Base-by-base conservation (phyloP, 2,329 filamentous ascomycete species). In the Penicillium psychrosexuale region DNA sequence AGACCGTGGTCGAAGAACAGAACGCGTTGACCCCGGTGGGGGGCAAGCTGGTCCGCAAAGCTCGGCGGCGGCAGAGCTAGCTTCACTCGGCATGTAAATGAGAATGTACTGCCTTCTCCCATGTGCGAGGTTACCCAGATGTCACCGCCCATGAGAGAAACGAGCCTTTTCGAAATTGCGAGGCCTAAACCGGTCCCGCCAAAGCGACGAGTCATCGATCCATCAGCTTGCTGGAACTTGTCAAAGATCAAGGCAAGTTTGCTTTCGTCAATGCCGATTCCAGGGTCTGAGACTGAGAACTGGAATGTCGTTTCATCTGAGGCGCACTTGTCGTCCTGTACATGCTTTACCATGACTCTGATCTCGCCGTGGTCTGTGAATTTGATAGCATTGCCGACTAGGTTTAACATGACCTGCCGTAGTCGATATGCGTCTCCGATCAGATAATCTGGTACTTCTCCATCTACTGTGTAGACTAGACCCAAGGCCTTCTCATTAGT, bases 201-300 rank as follows among this genome's bases (percentile, higher is more conserved):
- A 71, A 96, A 97, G 69, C 94, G 94, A 65, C 91, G 85, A 2
- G 92, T 96, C 76, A 94, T 97, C 27, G 91, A 96, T 28, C 92
- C 92, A 70, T 97, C 92, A 24, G 92, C 92, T 77, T 97, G 92
- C 74, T 96, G 92, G 83, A 97, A 97, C 1, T 92, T 97, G 75
- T 97, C 92, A 74, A 97, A 97, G 68, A 97, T 97, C 59, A 97
- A 80, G 66, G 96, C 90, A 46, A 96, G 83, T 77, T 97, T 97
- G 76, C 96, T 91, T 59, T 87, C 83, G 63, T 91, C 90, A 65
- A 97, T 97, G 63, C 92, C 92, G 66, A 97, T 97, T 61, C 93
- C 92, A 40, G 92, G 97, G 71, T 97, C 92, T 22, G 89, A 88
- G 19, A 97, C 92, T 52, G 92, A 86, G 74, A 97, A 96, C 75